A percentile compares a stretch with the other conserved stretches of the same genome.
These are phyloP conservation scores for Blumeria graminis DNA, from an alignment of 2,329 filamentous ascomycete genomes.

Conservation along the genomic window DNA sequence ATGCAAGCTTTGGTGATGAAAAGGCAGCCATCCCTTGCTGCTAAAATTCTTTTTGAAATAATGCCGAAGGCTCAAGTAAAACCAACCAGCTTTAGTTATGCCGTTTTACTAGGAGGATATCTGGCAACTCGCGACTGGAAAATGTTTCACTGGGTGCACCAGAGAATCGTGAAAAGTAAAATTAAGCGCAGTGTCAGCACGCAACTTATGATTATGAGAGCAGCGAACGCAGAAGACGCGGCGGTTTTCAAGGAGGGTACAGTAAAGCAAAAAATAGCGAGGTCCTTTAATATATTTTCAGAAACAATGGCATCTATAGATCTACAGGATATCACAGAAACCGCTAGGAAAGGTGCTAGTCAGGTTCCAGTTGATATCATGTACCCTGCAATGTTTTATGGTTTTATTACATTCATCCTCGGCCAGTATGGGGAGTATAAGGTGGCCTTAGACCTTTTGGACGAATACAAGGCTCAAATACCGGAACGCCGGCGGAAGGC, in stretches of 20 bases:
- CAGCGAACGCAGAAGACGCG: slow-evolving; percentile 9
- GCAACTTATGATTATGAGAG: slow-evolving; percentile 19
- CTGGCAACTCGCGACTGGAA: slow-evolving; percentile 17
- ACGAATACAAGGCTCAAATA: slow-evolving; percentile 24
- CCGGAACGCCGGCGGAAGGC: slow-evolving; percentile 10
- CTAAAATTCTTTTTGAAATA: slow-evolving; percentile 24
- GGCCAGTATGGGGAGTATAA: slow-evolving; percentile 27
- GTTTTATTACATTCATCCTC: slow-evolving; percentile 30
- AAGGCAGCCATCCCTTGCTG: slow-evolving; percentile 29
- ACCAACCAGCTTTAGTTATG: slow-evolving; percentile 25
- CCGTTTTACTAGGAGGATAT: slow-evolving; percentile 26
- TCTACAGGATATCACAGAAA: slow-evolving; percentile 9
- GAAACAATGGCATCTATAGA: slow-evolving; percentile 8
- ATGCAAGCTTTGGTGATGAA: slow-evolving; percentile 31
- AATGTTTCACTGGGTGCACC: slow-evolving; percentile 25
- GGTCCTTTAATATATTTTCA: slow-evolving; percentile 11
- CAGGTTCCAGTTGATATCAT: slow-evolving; percentile 9
- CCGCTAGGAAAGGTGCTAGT: slow-evolving; percentile 9
- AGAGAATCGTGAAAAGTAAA: slow-evolving; percentile 18
- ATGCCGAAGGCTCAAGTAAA: slow-evolving; percentile 23
- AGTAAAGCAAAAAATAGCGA: slow-evolving; percentile 8
- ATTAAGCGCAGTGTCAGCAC: slow-evolving; percentile 20
- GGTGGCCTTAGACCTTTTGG: slow-evolving; percentile 28
- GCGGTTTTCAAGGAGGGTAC: slow-evolving; percentile 4
- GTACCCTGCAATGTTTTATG: slow-evolving; percentile 21